Percentiles rank a stretch among this genome's conserved stretches.
phyloP scores from a whole-genome alignment of 176 grass and related monocot genomes.

The Cocos nucifera region DNA sequence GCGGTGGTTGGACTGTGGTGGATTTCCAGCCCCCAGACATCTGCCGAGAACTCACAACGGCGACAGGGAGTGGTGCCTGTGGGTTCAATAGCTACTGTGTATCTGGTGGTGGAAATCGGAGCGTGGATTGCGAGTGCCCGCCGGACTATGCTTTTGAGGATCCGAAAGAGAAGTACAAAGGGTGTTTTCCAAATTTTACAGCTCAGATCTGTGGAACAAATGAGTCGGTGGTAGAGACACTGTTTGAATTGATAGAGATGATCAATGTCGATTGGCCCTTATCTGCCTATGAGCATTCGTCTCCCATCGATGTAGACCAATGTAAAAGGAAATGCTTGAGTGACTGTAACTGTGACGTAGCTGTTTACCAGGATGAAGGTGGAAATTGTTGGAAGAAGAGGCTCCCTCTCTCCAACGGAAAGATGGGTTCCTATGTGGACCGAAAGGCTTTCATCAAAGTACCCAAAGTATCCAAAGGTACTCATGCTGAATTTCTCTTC shows the following conservation, averaged over 20 bases:
- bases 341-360: neutral
- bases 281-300: neutral
- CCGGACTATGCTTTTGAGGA: conserved; percentile 34
- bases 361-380: neutral
- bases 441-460: conserved; percentile 4
- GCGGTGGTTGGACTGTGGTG: conserved; percentile 20
- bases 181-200: conserved; percentile 35
- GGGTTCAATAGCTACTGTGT: conserved; percentile 34
- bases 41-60: neutral
- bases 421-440: neutral
- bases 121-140: conserved; percentile 27
- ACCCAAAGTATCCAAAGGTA: neutral
- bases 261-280: neutral
- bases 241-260: neutral
- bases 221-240: no score
- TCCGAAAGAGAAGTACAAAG: conserved; percentile 11
- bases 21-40: conserved; percentile 15
- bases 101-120: neutral
- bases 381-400: conserved; percentile 9
- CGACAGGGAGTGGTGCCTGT: conserved; percentile 14
- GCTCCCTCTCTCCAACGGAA: conserved; percentile 8
- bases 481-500: no score
- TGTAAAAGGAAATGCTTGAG: neutral
- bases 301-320: neutral
- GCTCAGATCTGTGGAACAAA: conserved; percentile 35